Evolutionary conservation across 2,329 filamentous ascomycete genomes (phyloP), one percentile per base, ranked within the genome.

Genomic region (Aspergillus sp.): DNA sequence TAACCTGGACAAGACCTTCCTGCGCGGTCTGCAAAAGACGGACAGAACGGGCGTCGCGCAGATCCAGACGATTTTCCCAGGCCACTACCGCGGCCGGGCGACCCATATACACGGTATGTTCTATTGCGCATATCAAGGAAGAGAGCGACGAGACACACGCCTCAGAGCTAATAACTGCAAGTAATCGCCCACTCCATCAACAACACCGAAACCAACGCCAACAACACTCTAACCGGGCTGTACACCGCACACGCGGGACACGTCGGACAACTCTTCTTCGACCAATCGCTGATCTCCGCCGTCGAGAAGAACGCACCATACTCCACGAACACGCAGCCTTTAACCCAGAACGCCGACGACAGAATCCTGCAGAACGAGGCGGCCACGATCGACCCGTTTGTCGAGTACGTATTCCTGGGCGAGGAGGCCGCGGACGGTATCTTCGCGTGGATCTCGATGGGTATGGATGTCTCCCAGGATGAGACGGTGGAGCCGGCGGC

Each of bases 191-290:
- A 60, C 45, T 33, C 47, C 1, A 37, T 36, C 30, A 52, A 52
- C 33, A 43, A 46, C 15, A 53, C 53, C 8, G 53, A 51, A 8
- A 47, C 64, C 5, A 58, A 65, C 28, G 43, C 60, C 29, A 75
- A 69, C 47, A 71, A 69, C 33, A 71, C 72, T 36, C 66, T 73
- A 40, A 53, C 57, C 25, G 69, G 64, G 38, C 63, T 64, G 10
- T 56, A 52, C 37, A 46, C 42, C 11, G 14, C 53, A 8, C 63
- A 57, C 31, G 66, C 72, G 36, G 67, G 70, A 5, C 75, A 81
- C 56, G 66, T 80, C 24, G 76, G 77, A 12, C 77, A 82, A 51
- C 49, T 77, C 31, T 81, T 76, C 65, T 76, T 76, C 35, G 74
- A 81, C 51, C 70, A 79, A 49, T 61, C 64, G 40, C 67, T 81